Evolutionary conservation across 2,329 filamentous ascomycete genomes (phyloP).

Genomic region (Coniochaeta sp.): DNA sequence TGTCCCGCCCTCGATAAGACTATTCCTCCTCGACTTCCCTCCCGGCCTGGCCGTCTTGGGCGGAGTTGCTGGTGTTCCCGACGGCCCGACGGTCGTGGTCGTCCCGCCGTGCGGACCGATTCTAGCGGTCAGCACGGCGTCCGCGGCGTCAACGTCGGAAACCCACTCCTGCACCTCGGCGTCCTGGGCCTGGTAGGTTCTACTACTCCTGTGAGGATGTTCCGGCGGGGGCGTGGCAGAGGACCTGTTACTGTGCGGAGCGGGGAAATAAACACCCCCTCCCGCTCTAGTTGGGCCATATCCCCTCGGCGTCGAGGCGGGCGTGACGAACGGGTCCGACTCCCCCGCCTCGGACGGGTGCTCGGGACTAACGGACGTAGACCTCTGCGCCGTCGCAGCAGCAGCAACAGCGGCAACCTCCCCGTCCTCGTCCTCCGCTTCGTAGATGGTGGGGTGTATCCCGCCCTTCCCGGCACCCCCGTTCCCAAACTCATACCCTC

Average conservation of each 20-base stretch:
- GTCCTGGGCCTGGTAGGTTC: constrained; percentile 29
- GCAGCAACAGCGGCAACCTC: constrained; percentile 16
- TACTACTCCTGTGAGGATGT: constrained; percentile 27
- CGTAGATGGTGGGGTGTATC: constrained; percentile 54
- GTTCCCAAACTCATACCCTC: constrained; percentile 21
- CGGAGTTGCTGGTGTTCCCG: constrained; percentile 7
- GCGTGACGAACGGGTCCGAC: constrained; percentile 46
- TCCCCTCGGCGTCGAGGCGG: constrained; percentile 15
- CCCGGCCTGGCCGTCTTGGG: neutral
- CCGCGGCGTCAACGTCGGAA: constrained; percentile 46
- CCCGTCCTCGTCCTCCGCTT: constrained; percentile 48
- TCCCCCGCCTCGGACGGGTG: constrained; percentile 16
- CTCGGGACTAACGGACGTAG: constrained; percentile 8
- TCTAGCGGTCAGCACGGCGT: constrained; percentile 40
- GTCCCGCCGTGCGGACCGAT: constrained; percentile 26
- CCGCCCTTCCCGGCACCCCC: constrained; percentile 23
- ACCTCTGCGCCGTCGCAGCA: neutral
- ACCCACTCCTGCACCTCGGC: constrained; percentile 54
- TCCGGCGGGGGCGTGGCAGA: constrained; percentile 15
- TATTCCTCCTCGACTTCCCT: constrained; percentile 3
- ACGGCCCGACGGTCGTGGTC: constrained; percentile 9
- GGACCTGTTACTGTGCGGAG: constrained; percentile 3
- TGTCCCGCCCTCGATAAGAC: neutral
- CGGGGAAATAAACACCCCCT: neutral
- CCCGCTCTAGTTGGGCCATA: constrained; percentile 6